phyloP scores from a whole-genome alignment of 2,329 filamentous ascomycete species.

The Claviceps sp. region DNA sequence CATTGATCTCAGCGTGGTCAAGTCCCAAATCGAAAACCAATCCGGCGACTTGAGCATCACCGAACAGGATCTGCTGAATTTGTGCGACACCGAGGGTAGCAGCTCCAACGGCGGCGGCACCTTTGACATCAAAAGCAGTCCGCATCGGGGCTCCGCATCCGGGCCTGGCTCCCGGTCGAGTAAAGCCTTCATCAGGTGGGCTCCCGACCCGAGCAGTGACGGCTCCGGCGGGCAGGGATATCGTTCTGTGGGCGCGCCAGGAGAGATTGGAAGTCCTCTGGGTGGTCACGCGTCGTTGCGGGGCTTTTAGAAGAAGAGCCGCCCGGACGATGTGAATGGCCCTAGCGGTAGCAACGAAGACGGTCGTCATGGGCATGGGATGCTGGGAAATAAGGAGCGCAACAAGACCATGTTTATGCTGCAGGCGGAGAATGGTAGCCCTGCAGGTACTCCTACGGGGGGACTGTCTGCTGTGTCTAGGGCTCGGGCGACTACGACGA shows the following conservation, averaged over 20 bases:
- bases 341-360: neutral
- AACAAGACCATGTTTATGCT: neutral
- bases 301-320: conserved; percentile 19
- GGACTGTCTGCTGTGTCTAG: too few species aligned
- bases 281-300: conserved; percentile 27
- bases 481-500: too few species aligned
- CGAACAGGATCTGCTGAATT: conserved; percentile 60
- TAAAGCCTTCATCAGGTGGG: neutral
- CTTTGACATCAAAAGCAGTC: conserved; percentile 55
- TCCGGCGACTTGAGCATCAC: conserved; percentile 21
- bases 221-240: conserved; percentile 25
- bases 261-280: conserved; percentile 58
- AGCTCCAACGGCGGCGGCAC: conserved; percentile 77
- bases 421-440: neutral
- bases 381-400: too few species aligned
- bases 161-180: conserved; percentile 32
- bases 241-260: conserved; percentile 42
- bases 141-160: conserved; percentile 26
- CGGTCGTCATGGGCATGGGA: neutral
- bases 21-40: conserved; percentile 51
- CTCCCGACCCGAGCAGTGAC: conserved; percentile 15
- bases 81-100: conserved; percentile 86
- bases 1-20: conserved; percentile 53
- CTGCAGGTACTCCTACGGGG: neutral
- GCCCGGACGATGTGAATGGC: conserved; percentile 3